Conservation (phyloP, 257 asterid genomes). For the Schizonepeta tenuifolia region DNA sequence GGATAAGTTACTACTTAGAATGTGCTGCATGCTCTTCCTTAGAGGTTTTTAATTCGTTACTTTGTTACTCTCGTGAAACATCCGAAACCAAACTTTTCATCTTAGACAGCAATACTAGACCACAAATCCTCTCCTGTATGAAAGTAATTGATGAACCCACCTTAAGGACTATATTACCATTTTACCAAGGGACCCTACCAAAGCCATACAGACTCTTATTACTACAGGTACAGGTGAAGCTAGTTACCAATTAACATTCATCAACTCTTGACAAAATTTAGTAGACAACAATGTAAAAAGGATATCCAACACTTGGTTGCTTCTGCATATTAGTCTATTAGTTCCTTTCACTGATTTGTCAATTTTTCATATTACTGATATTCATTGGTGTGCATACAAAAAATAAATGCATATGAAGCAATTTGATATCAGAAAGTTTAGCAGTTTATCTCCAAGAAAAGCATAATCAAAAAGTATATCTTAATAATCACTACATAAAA, state of each 20-base stretch:
- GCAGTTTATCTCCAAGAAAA: constrained; percentile 6
- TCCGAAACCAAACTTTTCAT: not conserved
- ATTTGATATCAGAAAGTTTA: not conserved
- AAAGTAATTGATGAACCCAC: constrained; percentile 10
- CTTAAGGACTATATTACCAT: not conserved
- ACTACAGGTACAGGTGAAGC: not conserved
- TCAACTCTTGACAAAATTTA: not conserved
- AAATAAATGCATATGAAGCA: not conserved
- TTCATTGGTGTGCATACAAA: not conserved
- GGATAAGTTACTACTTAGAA: not conserved
- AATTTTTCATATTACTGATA: not conserved
- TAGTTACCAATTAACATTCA: not conserved
- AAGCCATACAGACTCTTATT: not conserved
- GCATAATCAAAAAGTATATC: not conserved
- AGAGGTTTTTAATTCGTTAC: not conserved
- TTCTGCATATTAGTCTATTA: too few species aligned
- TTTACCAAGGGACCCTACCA: not conserved
- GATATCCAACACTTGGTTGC: not conserved
- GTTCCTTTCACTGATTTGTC: not conserved
- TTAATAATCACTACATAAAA: constrained; percentile 12
- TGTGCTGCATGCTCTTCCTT: not conserved
- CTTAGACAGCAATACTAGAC: not conserved
- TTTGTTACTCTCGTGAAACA: not conserved
- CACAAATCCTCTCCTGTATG: not conserved
- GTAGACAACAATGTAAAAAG: not conserved